phyloP scores from a whole-genome alignment of 2,329 filamentous ascomycete genomes.

The Colletotrichum sp. region DNA sequence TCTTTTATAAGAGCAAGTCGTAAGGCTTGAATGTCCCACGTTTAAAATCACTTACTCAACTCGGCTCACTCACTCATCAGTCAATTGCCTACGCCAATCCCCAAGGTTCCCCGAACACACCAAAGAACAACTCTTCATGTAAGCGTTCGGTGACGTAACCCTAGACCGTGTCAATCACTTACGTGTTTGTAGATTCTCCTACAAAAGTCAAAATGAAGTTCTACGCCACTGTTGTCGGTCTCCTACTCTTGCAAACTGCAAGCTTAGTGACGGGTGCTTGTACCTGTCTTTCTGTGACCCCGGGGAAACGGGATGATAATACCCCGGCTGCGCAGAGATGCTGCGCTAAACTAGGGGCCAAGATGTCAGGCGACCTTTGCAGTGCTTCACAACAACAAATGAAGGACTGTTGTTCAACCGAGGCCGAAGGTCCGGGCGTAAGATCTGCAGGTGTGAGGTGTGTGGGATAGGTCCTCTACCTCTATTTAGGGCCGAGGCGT shows the following conservation, averaged over 20 bases:
- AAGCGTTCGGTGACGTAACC: neutral
- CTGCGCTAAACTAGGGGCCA: neutral
- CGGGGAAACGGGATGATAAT: neutral
- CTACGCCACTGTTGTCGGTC: neutral
- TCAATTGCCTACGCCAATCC: rapidly evolving
- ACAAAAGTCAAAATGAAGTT: neutral
- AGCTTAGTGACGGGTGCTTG: neutral
- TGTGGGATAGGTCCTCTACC: neutral
- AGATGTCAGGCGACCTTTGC: neutral
- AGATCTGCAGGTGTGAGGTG: neutral
- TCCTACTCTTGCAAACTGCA: neutral
- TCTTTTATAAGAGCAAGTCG: neutral
- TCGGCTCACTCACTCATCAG: neutral
- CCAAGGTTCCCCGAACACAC: rapidly evolving
- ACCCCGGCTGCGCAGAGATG: neutral
- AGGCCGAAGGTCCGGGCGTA: neutral
- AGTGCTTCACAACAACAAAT: neutral
- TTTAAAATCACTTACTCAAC: neutral
- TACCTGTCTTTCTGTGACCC: neutral
- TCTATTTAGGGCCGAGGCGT: neutral
- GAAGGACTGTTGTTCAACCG: neutral
- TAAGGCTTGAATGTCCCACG: rapidly evolving
- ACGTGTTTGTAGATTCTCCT: neutral
- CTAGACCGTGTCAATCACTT: rapidly evolving
- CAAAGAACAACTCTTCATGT: neutral